These are phyloP conservation scores for Porcisia hertigi DNA, from an alignment of 208 protist genomes.

Conservation along the genomic window DNA sequence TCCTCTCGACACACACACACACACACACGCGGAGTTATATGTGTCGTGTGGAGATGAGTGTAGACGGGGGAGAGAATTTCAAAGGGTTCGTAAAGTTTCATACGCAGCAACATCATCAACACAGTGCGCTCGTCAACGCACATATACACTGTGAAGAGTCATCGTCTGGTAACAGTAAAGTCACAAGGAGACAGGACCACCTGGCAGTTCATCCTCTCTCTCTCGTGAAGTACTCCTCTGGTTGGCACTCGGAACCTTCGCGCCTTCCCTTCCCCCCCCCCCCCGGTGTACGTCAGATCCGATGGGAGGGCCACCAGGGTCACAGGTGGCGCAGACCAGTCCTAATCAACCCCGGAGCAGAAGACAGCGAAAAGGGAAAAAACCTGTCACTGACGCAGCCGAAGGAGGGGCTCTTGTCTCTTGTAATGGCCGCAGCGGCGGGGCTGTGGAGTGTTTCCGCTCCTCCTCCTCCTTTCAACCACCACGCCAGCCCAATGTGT, in stretches of 20 bases:
- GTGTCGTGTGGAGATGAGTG: too few relatives aligned
- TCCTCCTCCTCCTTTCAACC: constrained; percentile 6
- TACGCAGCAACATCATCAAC: background rate
- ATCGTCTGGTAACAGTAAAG: background rate
- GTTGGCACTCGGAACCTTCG: background rate
- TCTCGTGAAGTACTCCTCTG: background rate
- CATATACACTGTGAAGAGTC: background rate
- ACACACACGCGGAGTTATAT: background rate
- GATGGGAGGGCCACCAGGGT: constrained; percentile 26
- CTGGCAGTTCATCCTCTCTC: background rate
- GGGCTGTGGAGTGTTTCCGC: background rate
- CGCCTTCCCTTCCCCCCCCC: background rate
- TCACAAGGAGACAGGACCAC: background rate
- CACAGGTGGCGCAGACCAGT: constrained; percentile 14
- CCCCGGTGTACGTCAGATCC: background rate
- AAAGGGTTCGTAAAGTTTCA: too few relatives aligned
- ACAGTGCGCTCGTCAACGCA: background rate
- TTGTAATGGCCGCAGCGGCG: background rate
- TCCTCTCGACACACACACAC: too few relatives aligned
- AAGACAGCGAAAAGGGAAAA: background rate
- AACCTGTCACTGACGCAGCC: background rate
- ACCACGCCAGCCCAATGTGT: constrained; percentile 24
- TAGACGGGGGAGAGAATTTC: too few relatives aligned
- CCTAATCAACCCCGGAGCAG: background rate
- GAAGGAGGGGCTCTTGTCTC: background rate